Percentiles rank a stretch among this genome's conserved stretches.
Conservation (phyloP, 2,329 filamentous ascomycete genomes). For the Clarireedia monteithiana region DNA sequence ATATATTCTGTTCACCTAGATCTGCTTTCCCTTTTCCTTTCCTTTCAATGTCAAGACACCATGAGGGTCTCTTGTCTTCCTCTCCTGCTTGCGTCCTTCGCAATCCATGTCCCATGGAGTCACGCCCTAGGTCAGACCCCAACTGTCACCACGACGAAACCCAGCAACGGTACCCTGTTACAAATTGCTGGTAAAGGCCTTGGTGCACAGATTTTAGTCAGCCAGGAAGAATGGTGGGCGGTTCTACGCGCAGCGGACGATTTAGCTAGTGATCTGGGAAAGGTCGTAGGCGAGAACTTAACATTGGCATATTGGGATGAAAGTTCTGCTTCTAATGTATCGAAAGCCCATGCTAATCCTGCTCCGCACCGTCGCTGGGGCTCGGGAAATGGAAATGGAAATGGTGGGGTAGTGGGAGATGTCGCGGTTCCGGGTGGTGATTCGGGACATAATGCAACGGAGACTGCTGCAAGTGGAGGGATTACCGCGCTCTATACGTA, state of each 20-base stretch:
- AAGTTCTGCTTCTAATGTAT: neutral
- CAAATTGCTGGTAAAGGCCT: constrained; percentile 27
- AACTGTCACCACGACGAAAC: constrained; percentile 26
- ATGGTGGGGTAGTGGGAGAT: constrained; percentile 1
- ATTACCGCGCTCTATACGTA: constrained; percentile 24
- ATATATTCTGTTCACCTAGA: too few species aligned
- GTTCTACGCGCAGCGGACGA: constrained; percentile 61
- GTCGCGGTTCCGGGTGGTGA: constrained; percentile 5
- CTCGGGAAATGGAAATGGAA: constrained; percentile 1
- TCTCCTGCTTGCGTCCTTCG: neutral
- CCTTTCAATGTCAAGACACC: too few species aligned
- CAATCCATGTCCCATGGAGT: neutral
- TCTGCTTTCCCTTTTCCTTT: too few species aligned
- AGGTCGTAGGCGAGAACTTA: constrained; percentile 54
- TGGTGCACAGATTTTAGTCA: constrained; percentile 46
- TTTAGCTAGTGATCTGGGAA: constrained; percentile 60
- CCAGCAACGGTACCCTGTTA: constrained; percentile 18
- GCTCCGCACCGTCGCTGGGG: neutral
- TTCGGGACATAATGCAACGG: constrained; percentile 13
- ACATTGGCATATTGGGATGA: constrained; percentile 32
- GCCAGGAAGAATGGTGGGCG: constrained; percentile 55
- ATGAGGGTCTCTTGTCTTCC: neutral
- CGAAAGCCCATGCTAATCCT: neutral
- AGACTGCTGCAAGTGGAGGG: neutral
- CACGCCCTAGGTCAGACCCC: neutral